phyloP scores from a whole-genome alignment of 768 basidiomycete species.

The Lanmaoa rubissima region DNA sequence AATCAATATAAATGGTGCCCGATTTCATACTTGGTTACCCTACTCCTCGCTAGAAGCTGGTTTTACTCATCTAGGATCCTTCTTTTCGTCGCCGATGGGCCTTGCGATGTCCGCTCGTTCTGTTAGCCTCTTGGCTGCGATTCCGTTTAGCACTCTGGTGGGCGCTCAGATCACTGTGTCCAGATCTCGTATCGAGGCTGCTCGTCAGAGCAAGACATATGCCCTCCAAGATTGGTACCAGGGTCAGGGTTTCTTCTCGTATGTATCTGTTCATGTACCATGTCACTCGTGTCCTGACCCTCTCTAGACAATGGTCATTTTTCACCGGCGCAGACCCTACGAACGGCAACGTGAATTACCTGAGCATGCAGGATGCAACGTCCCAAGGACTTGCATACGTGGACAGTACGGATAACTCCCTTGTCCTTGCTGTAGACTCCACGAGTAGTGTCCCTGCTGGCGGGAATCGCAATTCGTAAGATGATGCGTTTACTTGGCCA shows the following conservation, averaged over 20 bases:
- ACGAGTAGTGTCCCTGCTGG: slow-evolving; percentile 45
- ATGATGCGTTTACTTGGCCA: not conserved
- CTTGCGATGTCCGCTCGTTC: slow-evolving; percentile 24
- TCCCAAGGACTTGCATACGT: slow-evolving; percentile 57
- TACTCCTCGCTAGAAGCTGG: not conserved
- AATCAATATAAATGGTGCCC: slow-evolving; percentile 5
- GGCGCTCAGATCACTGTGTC: slow-evolving; percentile 18
- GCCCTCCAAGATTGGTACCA: slow-evolving; percentile 34
- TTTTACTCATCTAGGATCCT: not conserved
- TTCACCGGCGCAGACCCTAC: slow-evolving; percentile 64
- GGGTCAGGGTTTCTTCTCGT: slow-evolving; percentile 58
- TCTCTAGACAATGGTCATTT: slow-evolving; percentile 60
- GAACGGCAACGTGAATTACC: slow-evolving; percentile 63
- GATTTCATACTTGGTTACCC: not conserved
- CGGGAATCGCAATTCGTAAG: slow-evolving; percentile 52
- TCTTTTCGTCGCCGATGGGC: not conserved
- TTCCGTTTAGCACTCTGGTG: slow-evolving; percentile 32
- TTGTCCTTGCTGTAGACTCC: slow-evolving; percentile 61
- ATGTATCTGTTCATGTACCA: slow-evolving; percentile 15
- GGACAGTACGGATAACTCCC: slow-evolving; percentile 43
- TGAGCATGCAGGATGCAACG: slow-evolving; percentile 45
- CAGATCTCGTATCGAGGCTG: slow-evolving; percentile 11
- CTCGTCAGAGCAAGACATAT: slow-evolving; percentile 25
- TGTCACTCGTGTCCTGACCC: not conserved
- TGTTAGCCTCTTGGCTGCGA: slow-evolving; percentile 23